phyloP scores from a whole-genome alignment of 139 green algal genomes.

The Chlorella vulgaris region DNA sequence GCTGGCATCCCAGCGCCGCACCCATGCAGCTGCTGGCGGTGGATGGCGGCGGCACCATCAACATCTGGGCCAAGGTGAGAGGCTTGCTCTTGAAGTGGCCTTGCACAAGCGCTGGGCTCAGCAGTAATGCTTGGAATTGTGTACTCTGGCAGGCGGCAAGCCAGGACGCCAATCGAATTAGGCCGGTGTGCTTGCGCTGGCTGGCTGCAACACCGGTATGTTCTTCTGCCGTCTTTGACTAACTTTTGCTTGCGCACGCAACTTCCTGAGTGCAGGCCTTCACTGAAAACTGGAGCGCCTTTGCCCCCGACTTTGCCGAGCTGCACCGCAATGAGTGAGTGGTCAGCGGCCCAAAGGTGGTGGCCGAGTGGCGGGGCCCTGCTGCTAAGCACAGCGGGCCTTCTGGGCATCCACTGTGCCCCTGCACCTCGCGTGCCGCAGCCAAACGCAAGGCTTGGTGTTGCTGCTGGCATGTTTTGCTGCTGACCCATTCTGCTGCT shows the following conservation, averaged over 20 bases:
- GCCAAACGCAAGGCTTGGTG: no score
- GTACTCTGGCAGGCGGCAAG: no score
- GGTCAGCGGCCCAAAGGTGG: no score
- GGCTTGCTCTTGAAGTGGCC: background rate
- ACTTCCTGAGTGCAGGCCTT: constrained; percentile 58
- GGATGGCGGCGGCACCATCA: constrained; percentile 49
- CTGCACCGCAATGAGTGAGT: constrained; percentile 74
- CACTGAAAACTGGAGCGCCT: constrained; percentile 92
- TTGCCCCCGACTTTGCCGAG: constrained; percentile 94
- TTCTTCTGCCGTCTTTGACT: background rate
- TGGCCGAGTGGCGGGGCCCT: no score
- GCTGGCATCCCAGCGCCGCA: constrained; percentile 79
- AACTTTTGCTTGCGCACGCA: no score
- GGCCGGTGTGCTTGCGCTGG: no score
- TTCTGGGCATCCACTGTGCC: background rate
- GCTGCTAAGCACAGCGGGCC: no score
- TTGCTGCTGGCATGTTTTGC: no score
- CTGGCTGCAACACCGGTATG: background rate
- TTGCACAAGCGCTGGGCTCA: background rate
- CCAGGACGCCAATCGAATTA: no score
- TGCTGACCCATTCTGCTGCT: no score
- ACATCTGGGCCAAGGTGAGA: constrained; percentile 76
- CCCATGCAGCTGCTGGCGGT: constrained; percentile 70
- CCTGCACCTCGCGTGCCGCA: no score
- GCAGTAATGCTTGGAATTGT: no score